Conservation (phyloP, 2,329 filamentous ascomycete genomes). For the Botrytis tulipae region DNA sequence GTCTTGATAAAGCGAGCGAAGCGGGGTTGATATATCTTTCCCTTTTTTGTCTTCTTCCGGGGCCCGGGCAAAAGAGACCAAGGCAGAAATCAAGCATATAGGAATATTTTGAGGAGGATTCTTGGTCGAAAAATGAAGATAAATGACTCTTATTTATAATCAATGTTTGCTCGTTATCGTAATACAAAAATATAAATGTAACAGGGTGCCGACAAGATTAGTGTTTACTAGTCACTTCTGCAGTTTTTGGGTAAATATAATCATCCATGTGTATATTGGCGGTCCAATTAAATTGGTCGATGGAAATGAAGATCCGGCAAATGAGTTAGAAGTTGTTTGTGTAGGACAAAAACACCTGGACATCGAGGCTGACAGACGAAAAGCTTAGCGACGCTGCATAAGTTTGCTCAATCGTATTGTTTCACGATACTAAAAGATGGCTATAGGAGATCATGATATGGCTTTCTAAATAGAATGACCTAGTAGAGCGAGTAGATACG, state of each 20-base stretch:
- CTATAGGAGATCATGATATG: not conserved
- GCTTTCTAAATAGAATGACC: not conserved
- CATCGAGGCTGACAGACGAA: constrained; percentile 2
- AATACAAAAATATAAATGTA: not conserved
- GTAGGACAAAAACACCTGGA: not conserved
- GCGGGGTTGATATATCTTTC: not conserved
- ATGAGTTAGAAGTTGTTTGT: not conserved
- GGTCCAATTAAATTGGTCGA: not conserved
- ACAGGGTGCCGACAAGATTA: not conserved
- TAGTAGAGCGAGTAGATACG: not conserved
- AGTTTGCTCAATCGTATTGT: constrained; percentile 10
- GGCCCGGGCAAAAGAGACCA: constrained; percentile 8
- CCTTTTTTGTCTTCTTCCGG: constrained; percentile 11
- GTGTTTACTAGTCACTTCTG: not conserved
- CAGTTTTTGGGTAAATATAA: not conserved
- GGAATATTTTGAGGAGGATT: not conserved
- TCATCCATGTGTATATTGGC: too few relatives aligned
- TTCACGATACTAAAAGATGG: not conserved
- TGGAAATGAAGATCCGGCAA: not conserved
- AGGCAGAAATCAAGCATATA: constrained; percentile 19
- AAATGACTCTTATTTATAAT: not conserved
- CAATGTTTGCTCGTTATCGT: not conserved
- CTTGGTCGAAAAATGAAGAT: not conserved
- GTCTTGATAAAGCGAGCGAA: not conserved
- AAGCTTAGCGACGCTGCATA: not conserved